phyloP scores from a whole-genome alignment of 1,139 yeast genomes.

The Geotrichum restrictum region DNA sequence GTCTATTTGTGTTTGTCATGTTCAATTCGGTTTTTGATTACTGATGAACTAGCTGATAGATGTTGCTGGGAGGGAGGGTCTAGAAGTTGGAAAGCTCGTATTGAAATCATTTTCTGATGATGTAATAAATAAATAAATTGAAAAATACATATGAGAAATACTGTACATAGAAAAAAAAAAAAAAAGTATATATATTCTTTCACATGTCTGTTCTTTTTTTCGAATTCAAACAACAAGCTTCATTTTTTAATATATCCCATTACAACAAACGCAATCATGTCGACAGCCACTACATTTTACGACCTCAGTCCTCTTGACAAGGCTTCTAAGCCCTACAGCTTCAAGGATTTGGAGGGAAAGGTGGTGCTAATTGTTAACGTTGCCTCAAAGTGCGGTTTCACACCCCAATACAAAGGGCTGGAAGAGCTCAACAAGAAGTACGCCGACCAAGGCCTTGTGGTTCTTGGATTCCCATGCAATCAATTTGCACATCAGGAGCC shows the following conservation, averaged over 20 bases:
- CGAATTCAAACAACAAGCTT: too few species aligned
- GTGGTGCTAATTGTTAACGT: constrained; percentile 87
- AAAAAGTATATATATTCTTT: neutral
- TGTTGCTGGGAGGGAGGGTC: too few species aligned
- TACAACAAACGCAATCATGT: too few species aligned
- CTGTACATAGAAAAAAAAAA: neutral
- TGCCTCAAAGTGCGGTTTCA: constrained; percentile 70
- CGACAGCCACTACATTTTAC: constrained; percentile 51
- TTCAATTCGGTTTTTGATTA: too few species aligned
- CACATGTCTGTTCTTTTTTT: too few species aligned
- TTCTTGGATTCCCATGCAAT: constrained; percentile 89
- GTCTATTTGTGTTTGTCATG: too few species aligned
- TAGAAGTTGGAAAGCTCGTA: too few species aligned
- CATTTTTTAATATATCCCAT: too few species aligned
- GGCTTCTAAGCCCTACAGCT: constrained; percentile 60
- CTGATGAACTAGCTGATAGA: too few species aligned
- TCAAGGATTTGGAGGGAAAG: constrained; percentile 72
- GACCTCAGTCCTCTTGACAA: constrained; percentile 55
- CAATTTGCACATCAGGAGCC: constrained; percentile 94
- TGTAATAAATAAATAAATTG: too few species aligned
- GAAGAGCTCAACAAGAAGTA: constrained; percentile 79
- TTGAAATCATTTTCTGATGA: too few species aligned
- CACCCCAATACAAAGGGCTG: constrained; percentile 71
- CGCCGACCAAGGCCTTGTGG: constrained; percentile 66
- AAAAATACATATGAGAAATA: too few species aligned